Evolutionary conservation across 2,329 filamentous ascomycete species (phyloP).

Genomic region (Escovopsis sp.): DNA sequence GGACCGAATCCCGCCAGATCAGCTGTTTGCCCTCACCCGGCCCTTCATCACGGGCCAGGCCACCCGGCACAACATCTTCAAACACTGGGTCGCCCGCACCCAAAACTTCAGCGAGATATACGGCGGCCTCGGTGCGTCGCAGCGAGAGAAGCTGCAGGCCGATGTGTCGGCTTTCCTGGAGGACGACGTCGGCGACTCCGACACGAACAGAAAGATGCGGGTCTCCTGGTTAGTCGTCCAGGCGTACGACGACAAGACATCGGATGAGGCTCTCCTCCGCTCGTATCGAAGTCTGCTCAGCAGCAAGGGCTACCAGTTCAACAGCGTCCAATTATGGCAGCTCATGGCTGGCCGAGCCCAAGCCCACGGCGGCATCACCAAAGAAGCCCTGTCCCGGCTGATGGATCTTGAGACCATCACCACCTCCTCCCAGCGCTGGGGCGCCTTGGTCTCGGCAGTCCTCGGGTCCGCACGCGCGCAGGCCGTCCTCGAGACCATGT

Average conservation of each 20-base stretch:
- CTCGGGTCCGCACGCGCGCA: conserved; percentile 1
- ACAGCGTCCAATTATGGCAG: conserved; percentile 11
- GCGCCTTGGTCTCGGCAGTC: conserved; percentile 5
- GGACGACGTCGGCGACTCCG: conserved; percentile 3
- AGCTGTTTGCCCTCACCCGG: conserved; percentile 6
- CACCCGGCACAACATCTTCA: conserved; percentile 6
- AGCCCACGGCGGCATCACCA: conserved; percentile 4
- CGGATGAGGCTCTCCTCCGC: conserved; percentile 7
- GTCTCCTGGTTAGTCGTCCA: conserved; percentile 12
- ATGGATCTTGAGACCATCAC: conserved; percentile 1
- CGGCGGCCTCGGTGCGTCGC: conserved; percentile 2
- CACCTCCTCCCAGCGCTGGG: conserved; percentile 10
- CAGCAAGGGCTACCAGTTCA: neutral
- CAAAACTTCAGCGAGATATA: conserved; percentile 9
- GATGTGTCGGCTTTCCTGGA: conserved; percentile 6
- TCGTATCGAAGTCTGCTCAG: conserved; percentile 2
- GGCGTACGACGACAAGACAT: conserved; percentile 7
- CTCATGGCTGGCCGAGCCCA: conserved; percentile 7
- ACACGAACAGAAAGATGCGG: conserved; percentile 4
- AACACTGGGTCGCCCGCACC: conserved; percentile 7
- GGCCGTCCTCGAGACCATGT: conserved; percentile 6
- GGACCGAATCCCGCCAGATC: conserved; percentile 4
- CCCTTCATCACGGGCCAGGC: conserved; percentile 9
- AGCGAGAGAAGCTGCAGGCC: conserved; percentile 5
- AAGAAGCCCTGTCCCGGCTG: conserved; percentile 2